A percentile compares a stretch with the other conserved stretches of the same genome.
These are phyloP conservation scores for Parachlorella kessleri DNA, from an alignment of 139 green algal genomes.

Conservation along the genomic window DNA sequence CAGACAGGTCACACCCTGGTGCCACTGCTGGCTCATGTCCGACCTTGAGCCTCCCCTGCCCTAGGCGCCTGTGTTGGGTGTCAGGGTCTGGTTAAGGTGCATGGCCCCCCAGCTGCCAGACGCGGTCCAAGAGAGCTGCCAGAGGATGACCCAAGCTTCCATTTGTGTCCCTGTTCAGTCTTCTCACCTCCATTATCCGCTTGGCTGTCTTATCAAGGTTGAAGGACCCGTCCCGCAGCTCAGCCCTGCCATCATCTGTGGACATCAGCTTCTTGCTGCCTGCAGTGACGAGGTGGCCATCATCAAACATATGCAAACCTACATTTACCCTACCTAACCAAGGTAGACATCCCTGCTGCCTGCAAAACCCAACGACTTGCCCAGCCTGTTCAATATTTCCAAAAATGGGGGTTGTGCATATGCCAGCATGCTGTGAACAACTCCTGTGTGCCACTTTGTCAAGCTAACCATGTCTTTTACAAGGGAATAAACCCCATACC, in stretches of 20 bases:
- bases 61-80: neutral
- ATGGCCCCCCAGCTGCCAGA: neutral
- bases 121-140: no score
- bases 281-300: neutral
- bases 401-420: neutral
- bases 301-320: neutral
- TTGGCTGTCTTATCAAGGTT: conserved; percentile 7
- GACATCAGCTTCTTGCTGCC: conserved; percentile 22
- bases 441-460: no score
- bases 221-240: conserved; percentile 21
- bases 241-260: conserved; percentile 14
- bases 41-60: neutral
- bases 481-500: conserved; percentile 9
- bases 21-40: neutral
- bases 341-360: neutral
- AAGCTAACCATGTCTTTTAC: neutral
- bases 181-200: conserved; percentile 15
- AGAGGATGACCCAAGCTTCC: no score
- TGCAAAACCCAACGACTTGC: neutral
- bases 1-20: neutral
- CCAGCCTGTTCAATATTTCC: neutral
- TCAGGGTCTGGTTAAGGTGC: neutral
- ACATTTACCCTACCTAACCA: neutral
- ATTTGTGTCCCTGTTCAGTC: neutral
- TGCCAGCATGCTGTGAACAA: no score